Evolutionary conservation across 2,329 filamentous ascomycete genomes (phyloP).

Genomic region (Sordariomycetes sp.): DNA sequence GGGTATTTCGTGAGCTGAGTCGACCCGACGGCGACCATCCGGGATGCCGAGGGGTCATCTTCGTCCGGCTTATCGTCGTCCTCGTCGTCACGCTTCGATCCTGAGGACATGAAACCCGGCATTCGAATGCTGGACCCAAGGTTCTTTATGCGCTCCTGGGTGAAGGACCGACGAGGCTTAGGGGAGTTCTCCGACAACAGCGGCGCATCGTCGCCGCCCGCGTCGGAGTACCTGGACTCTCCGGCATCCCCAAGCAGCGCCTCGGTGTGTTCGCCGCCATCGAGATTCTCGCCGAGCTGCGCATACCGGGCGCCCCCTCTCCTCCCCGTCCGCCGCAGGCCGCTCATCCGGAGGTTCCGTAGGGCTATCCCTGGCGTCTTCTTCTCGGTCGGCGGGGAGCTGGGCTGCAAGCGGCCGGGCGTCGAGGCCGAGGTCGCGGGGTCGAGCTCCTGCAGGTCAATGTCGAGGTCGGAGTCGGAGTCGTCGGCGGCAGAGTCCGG

Average conservation of each 20-base stretch:
- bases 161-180: slow-evolving; percentile 15
- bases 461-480: slow-evolving; percentile 58
- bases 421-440: slow-evolving; percentile 29
- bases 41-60: slow-evolving; percentile 58
- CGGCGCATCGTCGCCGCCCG: slow-evolving; percentile 63
- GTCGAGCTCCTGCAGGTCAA: slow-evolving; percentile 73
- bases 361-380: slow-evolving; percentile 56
- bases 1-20: slow-evolving; percentile 68
- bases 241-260: slow-evolving; percentile 56
- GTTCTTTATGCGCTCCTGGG: slow-evolving; percentile 11
- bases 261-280: slow-evolving; percentile 54
- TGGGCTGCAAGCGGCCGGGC: slow-evolving; percentile 33
- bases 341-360: slow-evolving; percentile 58
- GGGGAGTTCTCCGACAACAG: slow-evolving; percentile 39
- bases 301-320: slow-evolving; percentile 47
- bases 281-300: slow-evolving; percentile 44
- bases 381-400: slow-evolving; percentile 32
- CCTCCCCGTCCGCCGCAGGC: slow-evolving; percentile 39
- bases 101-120: slow-evolving; percentile 53
- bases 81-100: slow-evolving; percentile 17
- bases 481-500: slow-evolving; percentile 57
- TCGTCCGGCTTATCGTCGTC: slow-evolving; percentile 39
- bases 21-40: slow-evolving; percentile 67
- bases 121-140: slow-evolving; percentile 45
- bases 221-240: slow-evolving; percentile 46